Conservation (phyloP, 345 rosid species). For the Eucalyptus sp. region DNA sequence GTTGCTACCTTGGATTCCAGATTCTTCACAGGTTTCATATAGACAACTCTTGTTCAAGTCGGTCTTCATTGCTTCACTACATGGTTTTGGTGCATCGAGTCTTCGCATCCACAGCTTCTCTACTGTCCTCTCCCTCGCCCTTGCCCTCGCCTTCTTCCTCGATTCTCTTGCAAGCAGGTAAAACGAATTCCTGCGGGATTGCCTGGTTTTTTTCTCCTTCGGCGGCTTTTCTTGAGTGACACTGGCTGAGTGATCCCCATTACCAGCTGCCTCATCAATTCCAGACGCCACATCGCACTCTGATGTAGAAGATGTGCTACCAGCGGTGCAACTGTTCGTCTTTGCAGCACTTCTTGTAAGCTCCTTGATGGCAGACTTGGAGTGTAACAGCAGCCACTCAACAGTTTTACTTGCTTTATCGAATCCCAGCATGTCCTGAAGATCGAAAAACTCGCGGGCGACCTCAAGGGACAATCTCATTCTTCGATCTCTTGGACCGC, state of each 20-base stretch:
- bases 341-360: constrained; percentile 4
- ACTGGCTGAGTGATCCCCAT: not conserved
- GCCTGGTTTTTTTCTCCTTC: constrained; percentile 12
- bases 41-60: not conserved
- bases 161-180: constrained; percentile 26
- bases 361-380: constrained; percentile 46
- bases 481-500: constrained; percentile 73
- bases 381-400: constrained; percentile 63
- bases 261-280: not conserved
- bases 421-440: constrained; percentile 73
- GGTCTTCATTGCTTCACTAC: not conserved
- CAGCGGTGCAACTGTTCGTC: not conserved
- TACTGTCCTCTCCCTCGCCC: constrained; percentile 61
- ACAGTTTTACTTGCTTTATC: constrained; percentile 85
- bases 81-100: not conserved
- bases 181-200: constrained; percentile 7
- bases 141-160: constrained; percentile 53
- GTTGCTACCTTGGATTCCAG: not conserved
- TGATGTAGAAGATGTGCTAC: constrained; percentile 27
- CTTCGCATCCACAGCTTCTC: constrained; percentile 16
- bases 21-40: not conserved
- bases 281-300: constrained; percentile 35
- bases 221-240: constrained; percentile 2
- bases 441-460: constrained; percentile 57
- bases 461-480: constrained; percentile 77